Percentiles rank a stretch among this genome's conserved stretches.
Evolutionary conservation across 2,329 filamentous ascomycete genomes (phyloP).

Genomic region (Colletotrichum coccodes): DNA sequence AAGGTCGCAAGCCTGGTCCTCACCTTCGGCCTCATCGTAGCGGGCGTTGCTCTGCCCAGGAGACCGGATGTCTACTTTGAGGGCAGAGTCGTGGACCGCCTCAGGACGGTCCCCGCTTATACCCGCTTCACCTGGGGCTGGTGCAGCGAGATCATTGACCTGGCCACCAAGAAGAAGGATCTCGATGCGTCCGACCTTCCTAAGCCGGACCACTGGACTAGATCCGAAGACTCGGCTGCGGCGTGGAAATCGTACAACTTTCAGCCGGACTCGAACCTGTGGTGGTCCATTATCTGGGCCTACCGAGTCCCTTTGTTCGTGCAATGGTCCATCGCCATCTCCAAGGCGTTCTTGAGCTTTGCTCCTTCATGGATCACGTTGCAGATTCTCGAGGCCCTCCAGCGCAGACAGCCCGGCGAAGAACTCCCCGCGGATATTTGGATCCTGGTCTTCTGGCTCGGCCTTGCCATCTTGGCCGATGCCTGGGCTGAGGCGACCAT

Average conservation of each 20-base stretch:
- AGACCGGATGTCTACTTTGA: constrained; percentile 73
- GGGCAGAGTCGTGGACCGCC: constrained; percentile 69
- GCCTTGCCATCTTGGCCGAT: constrained; percentile 66
- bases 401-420: constrained; percentile 59
- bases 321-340: constrained; percentile 68
- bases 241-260: constrained; percentile 61
- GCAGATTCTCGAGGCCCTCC: constrained; percentile 72
- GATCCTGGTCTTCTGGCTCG: constrained; percentile 75
- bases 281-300: constrained; percentile 67
- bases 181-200: constrained; percentile 73
- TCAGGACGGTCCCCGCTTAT: constrained; percentile 70
- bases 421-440: constrained; percentile 65
- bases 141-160: constrained; percentile 63
- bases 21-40: constrained; percentile 55
- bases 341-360: constrained; percentile 69
- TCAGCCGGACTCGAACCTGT: constrained; percentile 54
- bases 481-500: constrained; percentile 72
- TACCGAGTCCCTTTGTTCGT: constrained; percentile 65
- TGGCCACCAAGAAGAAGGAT: constrained; percentile 66
- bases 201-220: constrained; percentile 64
- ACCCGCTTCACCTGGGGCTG: constrained; percentile 74
- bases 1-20: constrained; percentile 58
- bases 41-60: constrained; percentile 69
- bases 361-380: constrained; percentile 77
- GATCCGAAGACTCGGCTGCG: constrained; percentile 59